Base-by-base conservation (phyloP, 2,329 filamentous ascomycete species). In the Beauveria sp. region DNA sequence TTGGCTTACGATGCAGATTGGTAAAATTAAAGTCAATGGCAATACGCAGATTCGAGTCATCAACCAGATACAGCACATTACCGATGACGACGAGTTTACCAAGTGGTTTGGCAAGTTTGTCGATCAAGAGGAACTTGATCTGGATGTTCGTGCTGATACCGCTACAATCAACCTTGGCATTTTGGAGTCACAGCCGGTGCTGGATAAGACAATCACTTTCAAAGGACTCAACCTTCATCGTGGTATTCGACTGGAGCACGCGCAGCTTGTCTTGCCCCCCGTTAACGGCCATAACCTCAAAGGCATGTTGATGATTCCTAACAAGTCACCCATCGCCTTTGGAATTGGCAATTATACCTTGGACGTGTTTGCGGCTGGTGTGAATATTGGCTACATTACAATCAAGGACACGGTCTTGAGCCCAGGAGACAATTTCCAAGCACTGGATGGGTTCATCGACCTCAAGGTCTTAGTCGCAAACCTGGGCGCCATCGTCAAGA, bases 321-420 rank as follows among this genome's bases (percentile, higher is more conserved):
- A 55, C 41, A 28, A 44, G 22, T 55, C 53, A 40, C 53, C 53
- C 22, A 46, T 55, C 7, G 18, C 53, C 8, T 55, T 55, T 30
- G 53, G 53, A 14, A 55, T 55, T 20, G 53, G 53, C 28, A 24
- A 55, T 40, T 55, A 55, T 20, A 55, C 53, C 16, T 28, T 46
- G 37, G 53, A 55, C n/a, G 22, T 55, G 28, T 55, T 55, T n/a
- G 53, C 53, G 12, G 53, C 22, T 1, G 53, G 14, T 18, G 28
- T 55, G 40, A 55, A 55, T 20, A 43, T 55, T 20, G 53, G 53
- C 37, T 20, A 55, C 53, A 55, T 55, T 28, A 55, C 53, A 5
- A 55, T 55, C 28, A 6, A 8, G 9, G 26, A 55, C 40, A 44
- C 53, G 24, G 41, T 55, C 10, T n/a, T 55, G 41, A 7, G 2